phyloP scores from a whole-genome alignment of 2,329 filamentous ascomycete species.

The Colletotrichum shisoi region DNA sequence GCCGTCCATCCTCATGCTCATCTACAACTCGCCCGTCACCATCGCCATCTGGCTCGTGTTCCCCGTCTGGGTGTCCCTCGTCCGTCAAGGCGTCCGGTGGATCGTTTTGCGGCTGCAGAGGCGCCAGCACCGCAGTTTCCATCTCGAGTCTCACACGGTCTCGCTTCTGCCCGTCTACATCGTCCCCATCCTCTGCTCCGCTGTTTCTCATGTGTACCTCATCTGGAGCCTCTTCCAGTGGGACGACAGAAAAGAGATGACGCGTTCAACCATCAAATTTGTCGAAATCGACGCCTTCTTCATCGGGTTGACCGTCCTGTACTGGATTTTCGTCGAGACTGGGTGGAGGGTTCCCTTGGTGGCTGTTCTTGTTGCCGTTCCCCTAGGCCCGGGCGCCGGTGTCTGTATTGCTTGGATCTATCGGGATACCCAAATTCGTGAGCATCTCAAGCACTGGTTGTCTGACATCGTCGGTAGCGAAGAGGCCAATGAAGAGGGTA shows the following conservation, averaged over 20 bases:
- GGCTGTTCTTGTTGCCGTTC: slow-evolving; percentile 44
- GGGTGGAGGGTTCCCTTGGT: slow-evolving; percentile 53
- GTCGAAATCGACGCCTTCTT: slow-evolving; percentile 58
- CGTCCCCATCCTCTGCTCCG: slow-evolving; percentile 55
- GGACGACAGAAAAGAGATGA: slow-evolving; percentile 61
- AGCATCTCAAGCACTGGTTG: slow-evolving; percentile 39
- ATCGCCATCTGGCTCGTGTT: slow-evolving; percentile 62
- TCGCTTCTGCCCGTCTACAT: slow-evolving; percentile 55
- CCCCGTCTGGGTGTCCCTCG: slow-evolving; percentile 57
- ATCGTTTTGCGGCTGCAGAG: slow-evolving; percentile 38
- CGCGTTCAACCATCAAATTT: slow-evolving; percentile 56
- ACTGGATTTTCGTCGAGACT: slow-evolving; percentile 63
- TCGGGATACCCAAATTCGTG: slow-evolving; percentile 49
- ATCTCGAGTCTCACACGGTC: slow-evolving; percentile 54
- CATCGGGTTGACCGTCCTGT: slow-evolving; percentile 58
- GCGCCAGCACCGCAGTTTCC: slow-evolving; percentile 46
- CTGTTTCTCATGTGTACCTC: slow-evolving; percentile 54
- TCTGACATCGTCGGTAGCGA: slow-evolving; percentile 14
- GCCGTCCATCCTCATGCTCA: slow-evolving; percentile 58
- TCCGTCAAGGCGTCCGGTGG: slow-evolving; percentile 51
- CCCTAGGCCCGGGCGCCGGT: slow-evolving; percentile 52
- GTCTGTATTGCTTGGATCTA: slow-evolving; percentile 52
- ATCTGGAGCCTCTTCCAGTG: slow-evolving; percentile 51
- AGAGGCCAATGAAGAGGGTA: slow-evolving; percentile 15
- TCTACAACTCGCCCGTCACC: slow-evolving; percentile 48